These are phyloP conservation scores for Chytriomyces sp. DNA, from an alignment of 192 early-diverging fungal genomes.

Conservation along the genomic window DNA sequence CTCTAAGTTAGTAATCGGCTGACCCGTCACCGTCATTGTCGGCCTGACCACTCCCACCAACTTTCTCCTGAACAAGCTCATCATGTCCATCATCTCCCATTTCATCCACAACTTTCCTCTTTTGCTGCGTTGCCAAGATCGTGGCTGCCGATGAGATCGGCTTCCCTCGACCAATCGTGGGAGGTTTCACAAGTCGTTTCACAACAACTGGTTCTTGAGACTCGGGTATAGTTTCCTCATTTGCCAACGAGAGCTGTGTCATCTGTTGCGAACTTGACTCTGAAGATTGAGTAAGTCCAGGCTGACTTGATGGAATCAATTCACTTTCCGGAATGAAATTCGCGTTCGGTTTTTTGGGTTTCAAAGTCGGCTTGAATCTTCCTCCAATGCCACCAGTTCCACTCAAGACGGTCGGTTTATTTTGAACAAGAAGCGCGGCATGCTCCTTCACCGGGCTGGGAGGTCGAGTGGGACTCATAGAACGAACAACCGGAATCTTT, in stretches of 20 bases:
- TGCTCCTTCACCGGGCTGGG: not conserved
- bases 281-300: not conserved
- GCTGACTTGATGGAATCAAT: not conserved
- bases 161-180: constrained; percentile 13
- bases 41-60: not conserved
- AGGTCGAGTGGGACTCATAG: not conserved
- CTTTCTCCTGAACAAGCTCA: not conserved
- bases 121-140: not conserved
- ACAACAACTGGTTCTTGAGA: not conserved
- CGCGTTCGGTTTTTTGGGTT: not conserved
- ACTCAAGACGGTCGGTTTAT: too few relatives aligned
- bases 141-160: not conserved
- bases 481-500: not conserved
- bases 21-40: not conserved
- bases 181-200: not conserved
- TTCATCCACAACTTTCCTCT: not conserved
- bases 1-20: not conserved
- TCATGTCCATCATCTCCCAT: not conserved
- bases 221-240: not conserved
- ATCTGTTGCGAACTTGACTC: too few relatives aligned
- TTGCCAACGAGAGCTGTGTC: too few relatives aligned
- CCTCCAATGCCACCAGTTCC: not conserved
- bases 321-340: not conserved
- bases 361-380: constrained; percentile 13
- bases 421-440: not conserved